phyloP scores from a whole-genome alignment of 192 early-diverging fungal species.

The Coemansia sp. region DNA sequence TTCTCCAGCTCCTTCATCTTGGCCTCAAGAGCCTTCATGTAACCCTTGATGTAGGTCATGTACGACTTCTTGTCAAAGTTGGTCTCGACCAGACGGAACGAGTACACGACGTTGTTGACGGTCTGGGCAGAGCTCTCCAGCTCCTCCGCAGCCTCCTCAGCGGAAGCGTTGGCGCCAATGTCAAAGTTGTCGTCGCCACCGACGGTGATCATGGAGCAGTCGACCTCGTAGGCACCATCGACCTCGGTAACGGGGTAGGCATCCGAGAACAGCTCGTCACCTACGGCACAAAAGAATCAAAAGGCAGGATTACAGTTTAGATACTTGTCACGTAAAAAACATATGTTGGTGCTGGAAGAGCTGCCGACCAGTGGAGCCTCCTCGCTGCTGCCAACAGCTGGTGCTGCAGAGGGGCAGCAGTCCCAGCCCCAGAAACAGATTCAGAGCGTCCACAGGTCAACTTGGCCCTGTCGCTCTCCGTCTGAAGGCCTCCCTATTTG shows the following conservation, averaged over 20 bases:
- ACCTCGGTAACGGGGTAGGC: slow-evolving; percentile 68
- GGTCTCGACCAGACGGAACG: slow-evolving; percentile 69
- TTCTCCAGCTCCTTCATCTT: slow-evolving; percentile 54
- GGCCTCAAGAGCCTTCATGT: slow-evolving; percentile 80
- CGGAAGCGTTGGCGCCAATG: slow-evolving; percentile 91
- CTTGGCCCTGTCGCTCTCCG: too few species aligned
- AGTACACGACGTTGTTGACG: slow-evolving; percentile 87
- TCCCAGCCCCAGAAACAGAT: too few species aligned
- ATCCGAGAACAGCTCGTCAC: slow-evolving; percentile 89
- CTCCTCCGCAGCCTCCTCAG: slow-evolving; percentile 69
- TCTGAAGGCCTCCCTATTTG: too few species aligned
- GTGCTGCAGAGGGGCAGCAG: too few species aligned
- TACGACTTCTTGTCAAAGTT: slow-evolving; percentile 90
- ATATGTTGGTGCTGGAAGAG: too few species aligned
- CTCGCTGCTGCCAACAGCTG: too few species aligned
- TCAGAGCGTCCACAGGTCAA: too few species aligned
- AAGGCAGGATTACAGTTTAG: not conserved
- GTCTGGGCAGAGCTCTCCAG: slow-evolving; percentile 58
- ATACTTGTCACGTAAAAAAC: not conserved
- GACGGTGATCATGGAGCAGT: slow-evolving; percentile 70
- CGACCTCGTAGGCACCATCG: slow-evolving; percentile 70
- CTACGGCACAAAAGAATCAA: slow-evolving; percentile 39
- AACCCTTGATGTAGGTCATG: slow-evolving; percentile 89
- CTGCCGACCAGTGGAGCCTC: too few species aligned
- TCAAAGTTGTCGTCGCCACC: slow-evolving; percentile 69